These are phyloP conservation scores for Pyrrhoderma lamaoense DNA, from an alignment of 1,284 basidiomycete genomes.

Conservation along the genomic window DNA sequence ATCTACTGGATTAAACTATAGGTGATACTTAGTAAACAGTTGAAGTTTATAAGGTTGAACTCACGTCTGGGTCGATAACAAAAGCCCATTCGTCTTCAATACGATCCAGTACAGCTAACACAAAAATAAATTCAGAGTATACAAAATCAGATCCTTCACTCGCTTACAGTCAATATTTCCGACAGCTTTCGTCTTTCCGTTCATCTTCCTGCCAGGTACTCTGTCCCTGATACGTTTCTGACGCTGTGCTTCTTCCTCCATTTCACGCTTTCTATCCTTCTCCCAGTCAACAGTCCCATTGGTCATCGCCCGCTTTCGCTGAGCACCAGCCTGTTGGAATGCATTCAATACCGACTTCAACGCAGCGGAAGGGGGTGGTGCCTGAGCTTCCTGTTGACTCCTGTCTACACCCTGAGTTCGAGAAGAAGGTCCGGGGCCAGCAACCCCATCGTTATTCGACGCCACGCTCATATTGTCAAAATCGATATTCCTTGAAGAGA, in stretches of 20 bases:
- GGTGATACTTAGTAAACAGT: slow-evolving; percentile 10
- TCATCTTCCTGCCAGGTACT: slow-evolving; percentile 47
- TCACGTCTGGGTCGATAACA: slow-evolving; percentile 76
- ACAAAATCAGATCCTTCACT: slow-evolving; percentile 23
- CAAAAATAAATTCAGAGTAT: not conserved
- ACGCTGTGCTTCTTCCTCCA: slow-evolving; percentile 50
- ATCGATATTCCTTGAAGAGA: slow-evolving; percentile 14
- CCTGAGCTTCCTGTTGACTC: slow-evolving; percentile 16
- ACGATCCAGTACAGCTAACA: slow-evolving; percentile 70
- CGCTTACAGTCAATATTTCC: slow-evolving; percentile 74
- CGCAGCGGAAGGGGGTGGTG: slow-evolving; percentile 34
- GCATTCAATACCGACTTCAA: slow-evolving; percentile 54
- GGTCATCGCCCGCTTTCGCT: slow-evolving; percentile 45
- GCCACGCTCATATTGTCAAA: slow-evolving; percentile 19
- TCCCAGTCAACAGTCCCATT: slow-evolving; percentile 43
- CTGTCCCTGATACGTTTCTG: slow-evolving; percentile 62
- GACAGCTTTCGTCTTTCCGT: slow-evolving; percentile 42
- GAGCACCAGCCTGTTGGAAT: slow-evolving; percentile 54
- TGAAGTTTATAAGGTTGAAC: slow-evolving; percentile 25
- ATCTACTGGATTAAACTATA: slow-evolving; percentile 86
- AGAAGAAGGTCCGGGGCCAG: slow-evolving; percentile 25
- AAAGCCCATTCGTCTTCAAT: slow-evolving; percentile 89
- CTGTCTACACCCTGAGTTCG: slow-evolving; percentile 30
- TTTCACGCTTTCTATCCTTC: slow-evolving; percentile 41
- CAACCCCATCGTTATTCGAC: slow-evolving; percentile 24